phyloP scores from a whole-genome alignment of 2,329 filamentous ascomycete genomes.

The Claviceps quebecensis region DNA sequence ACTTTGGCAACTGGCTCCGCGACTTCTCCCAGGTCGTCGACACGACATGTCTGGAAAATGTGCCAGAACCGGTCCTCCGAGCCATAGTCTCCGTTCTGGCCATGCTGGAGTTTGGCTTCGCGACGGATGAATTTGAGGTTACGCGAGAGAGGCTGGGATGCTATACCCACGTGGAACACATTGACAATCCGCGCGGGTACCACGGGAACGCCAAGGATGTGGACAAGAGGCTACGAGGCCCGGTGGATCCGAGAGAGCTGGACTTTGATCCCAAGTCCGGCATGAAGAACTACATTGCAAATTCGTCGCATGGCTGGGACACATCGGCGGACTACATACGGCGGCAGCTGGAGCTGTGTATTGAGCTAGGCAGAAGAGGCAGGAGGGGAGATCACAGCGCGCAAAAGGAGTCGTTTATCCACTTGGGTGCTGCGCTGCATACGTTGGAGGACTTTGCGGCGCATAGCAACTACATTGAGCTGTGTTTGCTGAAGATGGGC shows the following conservation, averaged over 20 bases:
- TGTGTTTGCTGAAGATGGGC: slow-evolving; percentile 56
- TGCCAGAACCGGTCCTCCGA: slow-evolving; percentile 15
- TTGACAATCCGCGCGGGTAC: slow-evolving; percentile 65
- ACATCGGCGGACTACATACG: slow-evolving; percentile 72
- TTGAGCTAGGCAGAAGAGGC: slow-evolving; percentile 55
- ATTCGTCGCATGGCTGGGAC: slow-evolving; percentile 58
- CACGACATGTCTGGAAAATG: slow-evolving; percentile 28
- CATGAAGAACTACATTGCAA: slow-evolving; percentile 96
- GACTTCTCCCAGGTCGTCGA: slow-evolving; percentile 71
- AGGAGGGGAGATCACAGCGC: slow-evolving; percentile 41
- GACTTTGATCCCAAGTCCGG: slow-evolving; percentile 58
- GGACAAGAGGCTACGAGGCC: slow-evolving; percentile 32
- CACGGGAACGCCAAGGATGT: slow-evolving; percentile 60
- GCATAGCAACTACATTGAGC: slow-evolving; percentile 65
- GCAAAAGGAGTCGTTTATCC: slow-evolving; percentile 56
- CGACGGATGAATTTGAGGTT: slow-evolving; percentile 67
- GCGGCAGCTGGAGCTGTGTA: slow-evolving; percentile 52
- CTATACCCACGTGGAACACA: slow-evolving; percentile 58
- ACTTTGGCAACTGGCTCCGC: slow-evolving; percentile 34
- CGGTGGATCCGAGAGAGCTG: slow-evolving; percentile 39
- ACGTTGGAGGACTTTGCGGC: slow-evolving; percentile 53
- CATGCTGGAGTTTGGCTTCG: slow-evolving; percentile 39
- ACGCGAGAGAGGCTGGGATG: slow-evolving; percentile 62
- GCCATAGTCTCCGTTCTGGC: slow-evolving; percentile 17
- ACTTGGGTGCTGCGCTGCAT: slow-evolving; percentile 56